These are phyloP conservation scores for Hordeum pubiflorum DNA, from an alignment of 202 grass and related monocot species.

Conservation along the genomic window DNA sequence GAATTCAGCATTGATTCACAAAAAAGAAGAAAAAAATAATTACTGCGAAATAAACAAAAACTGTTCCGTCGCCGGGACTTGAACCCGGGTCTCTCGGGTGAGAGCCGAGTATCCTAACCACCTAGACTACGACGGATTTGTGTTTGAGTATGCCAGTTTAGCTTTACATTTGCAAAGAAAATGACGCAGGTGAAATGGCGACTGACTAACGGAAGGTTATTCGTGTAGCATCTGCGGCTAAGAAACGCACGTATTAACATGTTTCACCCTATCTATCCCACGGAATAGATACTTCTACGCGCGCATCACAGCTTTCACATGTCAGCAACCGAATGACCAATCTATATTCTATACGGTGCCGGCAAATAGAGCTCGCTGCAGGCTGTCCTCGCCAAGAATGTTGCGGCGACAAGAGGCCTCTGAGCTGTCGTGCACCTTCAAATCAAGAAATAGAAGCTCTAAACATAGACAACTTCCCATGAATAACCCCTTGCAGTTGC, in stretches of 20 bases:
- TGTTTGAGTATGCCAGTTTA: too few species aligned
- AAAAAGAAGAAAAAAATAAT: too few species aligned
- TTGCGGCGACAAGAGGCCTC: not conserved
- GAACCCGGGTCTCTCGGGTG: slow-evolving; percentile 91
- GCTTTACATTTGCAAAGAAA: too few species aligned
- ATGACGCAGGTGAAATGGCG: too few species aligned
- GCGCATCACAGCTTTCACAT: too few species aligned
- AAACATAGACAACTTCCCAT: not conserved
- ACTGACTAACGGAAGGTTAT: too few species aligned
- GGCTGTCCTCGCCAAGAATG: not conserved
- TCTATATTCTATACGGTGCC: not conserved
- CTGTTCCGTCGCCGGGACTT: slow-evolving; percentile 78
- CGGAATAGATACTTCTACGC: too few species aligned
- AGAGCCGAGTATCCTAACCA: slow-evolving; percentile 88
- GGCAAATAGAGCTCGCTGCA: not conserved
- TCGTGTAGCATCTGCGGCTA: too few species aligned
- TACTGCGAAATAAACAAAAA: too few species aligned
- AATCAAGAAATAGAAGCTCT: not conserved
- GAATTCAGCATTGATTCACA: too few species aligned
- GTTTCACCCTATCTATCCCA: too few species aligned
- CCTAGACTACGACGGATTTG: slow-evolving; percentile 67
- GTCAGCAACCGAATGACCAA: not conserved
- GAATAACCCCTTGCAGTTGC: not conserved
- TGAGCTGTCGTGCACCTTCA: not conserved
- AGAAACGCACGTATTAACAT: too few species aligned